phyloP scores from a whole-genome alignment of 192 early-diverging fungal species.

The Gorgonomyces haynaldii region DNA sequence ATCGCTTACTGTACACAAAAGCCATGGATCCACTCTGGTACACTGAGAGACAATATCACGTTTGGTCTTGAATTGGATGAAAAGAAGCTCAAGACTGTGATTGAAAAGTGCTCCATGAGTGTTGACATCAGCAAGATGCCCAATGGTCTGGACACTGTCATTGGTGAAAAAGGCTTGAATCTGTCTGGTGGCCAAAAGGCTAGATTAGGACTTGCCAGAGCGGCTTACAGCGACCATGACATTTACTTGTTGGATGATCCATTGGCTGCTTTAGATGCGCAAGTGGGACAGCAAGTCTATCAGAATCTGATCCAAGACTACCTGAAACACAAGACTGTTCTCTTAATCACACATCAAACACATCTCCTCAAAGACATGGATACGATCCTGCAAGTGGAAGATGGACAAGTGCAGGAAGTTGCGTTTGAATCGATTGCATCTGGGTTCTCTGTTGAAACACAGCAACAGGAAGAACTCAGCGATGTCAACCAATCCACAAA shows the following conservation, averaged over 20 bases:
- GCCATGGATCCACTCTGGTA: slow-evolving; percentile 29
- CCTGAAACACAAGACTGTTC: slow-evolving; percentile 6
- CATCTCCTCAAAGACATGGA: slow-evolving; percentile 9
- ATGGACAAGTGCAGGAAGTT: not conserved
- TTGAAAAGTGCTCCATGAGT: slow-evolving; percentile 25
- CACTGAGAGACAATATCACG: slow-evolving; percentile 30
- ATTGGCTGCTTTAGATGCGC: slow-evolving; percentile 25
- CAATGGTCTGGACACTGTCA: slow-evolving; percentile 18
- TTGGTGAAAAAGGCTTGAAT: slow-evolving; percentile 34
- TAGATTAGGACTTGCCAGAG: slow-evolving; percentile 28
- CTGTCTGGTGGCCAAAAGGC: slow-evolving; percentile 34
- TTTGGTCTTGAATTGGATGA: slow-evolving; percentile 24
- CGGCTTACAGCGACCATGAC: slow-evolving; percentile 27
- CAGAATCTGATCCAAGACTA: slow-evolving; percentile 21
- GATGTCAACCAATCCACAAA: too few relatives aligned
- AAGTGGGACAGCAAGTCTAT: slow-evolving; percentile 31
- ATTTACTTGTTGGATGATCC: slow-evolving; percentile 35
- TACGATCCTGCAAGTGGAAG: not conserved
- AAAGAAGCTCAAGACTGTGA: slow-evolving; percentile 16
- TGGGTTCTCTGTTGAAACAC: too few relatives aligned
- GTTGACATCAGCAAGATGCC: slow-evolving; percentile 18
- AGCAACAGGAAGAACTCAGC: too few relatives aligned
- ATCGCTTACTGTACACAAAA: slow-evolving; percentile 27
- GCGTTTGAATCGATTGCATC: not conserved
- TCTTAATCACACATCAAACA: slow-evolving; percentile 19